A percentile compares a stretch with the other conserved stretches of the same genome.
Evolutionary conservation across 192 early-diverging fungal genomes (phyloP).

Genomic region (Chytriomyces sp.): DNA sequence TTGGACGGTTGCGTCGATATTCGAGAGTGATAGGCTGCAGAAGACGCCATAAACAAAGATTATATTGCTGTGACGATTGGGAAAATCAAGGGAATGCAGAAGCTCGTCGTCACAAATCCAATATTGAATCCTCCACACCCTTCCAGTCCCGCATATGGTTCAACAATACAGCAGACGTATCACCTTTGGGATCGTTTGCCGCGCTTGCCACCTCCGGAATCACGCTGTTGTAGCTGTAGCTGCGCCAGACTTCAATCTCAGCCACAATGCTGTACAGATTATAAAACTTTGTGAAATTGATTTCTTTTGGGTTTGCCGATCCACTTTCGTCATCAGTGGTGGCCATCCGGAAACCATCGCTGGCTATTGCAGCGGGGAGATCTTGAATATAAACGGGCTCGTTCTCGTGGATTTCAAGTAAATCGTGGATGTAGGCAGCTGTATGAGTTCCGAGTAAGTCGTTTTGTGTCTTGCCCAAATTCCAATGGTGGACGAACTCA

Average conservation of each 20-base stretch:
- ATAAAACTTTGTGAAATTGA: constrained; percentile 59
- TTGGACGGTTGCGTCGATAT: no score
- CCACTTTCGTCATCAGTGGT: constrained; percentile 12
- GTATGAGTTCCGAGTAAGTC: not conserved
- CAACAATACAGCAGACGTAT: constrained; percentile 38
- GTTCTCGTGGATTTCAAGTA: constrained; percentile 51
- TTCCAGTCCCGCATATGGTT: constrained; percentile 48
- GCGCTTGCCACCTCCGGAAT: constrained; percentile 26
- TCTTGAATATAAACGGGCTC: constrained; percentile 41
- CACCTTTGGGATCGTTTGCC: constrained; percentile 30
- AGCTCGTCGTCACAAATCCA: constrained; percentile 18
- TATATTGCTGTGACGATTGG: no score
- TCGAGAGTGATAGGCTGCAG: no score
- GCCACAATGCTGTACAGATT: constrained; percentile 51
- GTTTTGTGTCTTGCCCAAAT: constrained; percentile 25
- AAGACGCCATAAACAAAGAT: no score
- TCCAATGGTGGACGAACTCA: constrained; percentile 15
- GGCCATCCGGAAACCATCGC: constrained; percentile 7
- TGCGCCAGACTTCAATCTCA: constrained; percentile 54
- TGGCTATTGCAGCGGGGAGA: not conserved
- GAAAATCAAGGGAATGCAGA: no score
- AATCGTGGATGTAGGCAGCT: constrained; percentile 57
- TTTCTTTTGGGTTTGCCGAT: not conserved
- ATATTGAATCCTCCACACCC: constrained; percentile 26
- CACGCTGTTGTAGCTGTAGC: constrained; percentile 36